These are phyloP conservation scores for Trichophyton simii DNA, from an alignment of 2,329 filamentous ascomycete species.

Conservation along the genomic window DNA sequence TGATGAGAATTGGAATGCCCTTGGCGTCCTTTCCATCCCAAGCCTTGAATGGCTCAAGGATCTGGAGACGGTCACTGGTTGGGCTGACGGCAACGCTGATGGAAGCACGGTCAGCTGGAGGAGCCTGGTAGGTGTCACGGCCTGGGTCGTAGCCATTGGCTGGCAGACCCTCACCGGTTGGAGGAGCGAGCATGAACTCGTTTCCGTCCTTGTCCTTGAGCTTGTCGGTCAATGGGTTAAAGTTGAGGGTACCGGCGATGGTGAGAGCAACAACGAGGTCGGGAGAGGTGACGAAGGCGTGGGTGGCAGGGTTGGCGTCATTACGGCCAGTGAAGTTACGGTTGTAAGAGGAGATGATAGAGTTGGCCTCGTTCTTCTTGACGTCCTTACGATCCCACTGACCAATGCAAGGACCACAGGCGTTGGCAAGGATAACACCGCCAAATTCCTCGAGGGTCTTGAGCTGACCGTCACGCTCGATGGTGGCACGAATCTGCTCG, in stretches of 20 bases:
- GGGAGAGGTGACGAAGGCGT: conserved; percentile 84
- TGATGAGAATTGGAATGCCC: conserved; percentile 86
- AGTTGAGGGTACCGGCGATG: conserved; percentile 71
- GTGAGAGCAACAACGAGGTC: conserved; percentile 80
- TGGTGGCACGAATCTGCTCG: conserved; percentile 91
- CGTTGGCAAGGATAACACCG: conserved; percentile 87
- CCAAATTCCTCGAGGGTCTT: conserved; percentile 94
- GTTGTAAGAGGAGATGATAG: conserved; percentile 98
- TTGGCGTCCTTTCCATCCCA: conserved; percentile 88
- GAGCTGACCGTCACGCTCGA: conserved; percentile 79
- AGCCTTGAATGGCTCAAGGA: conserved; percentile 69
- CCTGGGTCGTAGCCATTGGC: conserved; percentile 75
- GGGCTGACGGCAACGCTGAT: conserved; percentile 77
- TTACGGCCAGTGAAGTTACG: conserved; percentile 99
- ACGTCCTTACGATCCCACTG: conserved; percentile 94
- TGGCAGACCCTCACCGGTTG: conserved; percentile 72
- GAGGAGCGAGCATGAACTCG: conserved; percentile 76
- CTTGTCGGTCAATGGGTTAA: conserved; percentile 88
- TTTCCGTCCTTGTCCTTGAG: conserved; percentile 94
- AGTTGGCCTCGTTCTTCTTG: conserved; percentile 90
- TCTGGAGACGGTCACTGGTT: conserved; percentile 82
- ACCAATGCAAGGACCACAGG: conserved; percentile 83
- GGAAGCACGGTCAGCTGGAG: conserved; percentile 61
- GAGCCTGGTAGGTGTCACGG: conserved; percentile 89
- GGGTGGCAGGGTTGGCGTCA: conserved; percentile 86